Evolutionary conservation across 1,284 basidiomycete species (phyloP), one percentile per base, ranked within the genome.

Genomic region (Pseudomicrostroma phylloplanum): DNA sequence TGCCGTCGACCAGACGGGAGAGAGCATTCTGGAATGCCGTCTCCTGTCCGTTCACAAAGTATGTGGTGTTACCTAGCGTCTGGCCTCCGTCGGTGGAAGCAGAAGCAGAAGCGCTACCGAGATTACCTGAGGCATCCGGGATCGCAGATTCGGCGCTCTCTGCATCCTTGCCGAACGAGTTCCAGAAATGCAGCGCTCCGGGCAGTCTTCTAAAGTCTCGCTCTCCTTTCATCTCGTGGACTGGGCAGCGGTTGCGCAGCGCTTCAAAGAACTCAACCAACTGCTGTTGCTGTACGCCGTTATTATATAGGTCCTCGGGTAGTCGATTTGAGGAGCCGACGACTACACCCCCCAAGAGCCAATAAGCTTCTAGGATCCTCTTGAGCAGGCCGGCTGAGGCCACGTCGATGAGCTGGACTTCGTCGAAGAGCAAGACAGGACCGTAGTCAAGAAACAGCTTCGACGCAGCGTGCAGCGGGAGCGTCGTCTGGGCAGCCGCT

Each of bases 321-420:
- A 87, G 82, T 56, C 86, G 84, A 75, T 88, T 88, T 48, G 81
- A 82, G 57, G 82, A 84, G 0, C 82, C 82, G 2, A 84, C 82
- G 40, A 89, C 82, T 17, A 89, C 85, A 1, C 88, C 88, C 17
- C 88, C 88, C 69, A 89, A 82, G 1, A 87, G 82, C 87, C 87
- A 89, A 72, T 86, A 89, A 84, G 86, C 88, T 25, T 85, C 85
- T 6, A 89, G 77, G 1, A 89, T 87, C 62, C 88, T 84, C n/a
- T 86, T 83, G 1, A 89, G 82, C 13, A 89, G 81, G 0, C 78
- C 77, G 0, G 86, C 86, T 59, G 85, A 85, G 0, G 86, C 85
- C 0, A 88, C 85, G 71, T 89, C 87, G n/a, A 88, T 81, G 1
- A 88, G 81, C 73, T 88, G 88, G 1, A 88, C 81, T 79, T 89